Base-by-base conservation (phyloP, 352 stramenopile genomes). In the Pythium catenulatum region DNA sequence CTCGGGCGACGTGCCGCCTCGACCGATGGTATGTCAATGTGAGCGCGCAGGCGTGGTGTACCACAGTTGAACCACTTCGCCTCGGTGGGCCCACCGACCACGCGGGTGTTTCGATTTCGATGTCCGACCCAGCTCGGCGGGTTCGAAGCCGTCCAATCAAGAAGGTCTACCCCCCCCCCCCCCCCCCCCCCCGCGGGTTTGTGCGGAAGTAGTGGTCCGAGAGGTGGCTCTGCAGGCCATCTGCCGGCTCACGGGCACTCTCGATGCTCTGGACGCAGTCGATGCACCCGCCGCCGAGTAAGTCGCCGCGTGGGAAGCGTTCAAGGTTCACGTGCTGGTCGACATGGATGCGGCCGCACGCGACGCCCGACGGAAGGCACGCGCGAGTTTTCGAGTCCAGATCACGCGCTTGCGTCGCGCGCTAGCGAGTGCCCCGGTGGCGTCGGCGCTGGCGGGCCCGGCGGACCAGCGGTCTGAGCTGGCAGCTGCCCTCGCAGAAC, bases 21-120 rank as follows among this genome's bases (percentile, higher is more conserved):
- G 69, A 78, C 43, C 27, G 69, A 17, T 78, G 69, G 69, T 78
- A 78, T 21, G 4, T 78, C 14, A n/a, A 63, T n/a, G 46, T 43
- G 32, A 8, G 5, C 7, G 32, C 36, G 19, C 1, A 23, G 30
- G 43, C 6, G 56, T 66, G 56, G 56, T 13, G 19, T 5, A 14
- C 14, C 7, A 17, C 19, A 13, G 56, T 66, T 23, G n/a, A 61
- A 9, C 14, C 52, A n/a, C 9, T 30, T 13, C 17, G 65, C 46
- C 68, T 63, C 4, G 68, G 68, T 3, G 48, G 45, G 4, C 32
- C 30, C 4, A 68, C 70, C 1, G 70, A 79, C 32, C 70, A 79
- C 52, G 52, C 54, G 50, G 70, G 50, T 4, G 70, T 66, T 9
- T n/a, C 17, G 17, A 13, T 63, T 23, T 14, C 14, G n/a, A 23